phyloP scores from a whole-genome alignment of 352 stramenopile species.

The Globisporangium barbulae region DNA sequence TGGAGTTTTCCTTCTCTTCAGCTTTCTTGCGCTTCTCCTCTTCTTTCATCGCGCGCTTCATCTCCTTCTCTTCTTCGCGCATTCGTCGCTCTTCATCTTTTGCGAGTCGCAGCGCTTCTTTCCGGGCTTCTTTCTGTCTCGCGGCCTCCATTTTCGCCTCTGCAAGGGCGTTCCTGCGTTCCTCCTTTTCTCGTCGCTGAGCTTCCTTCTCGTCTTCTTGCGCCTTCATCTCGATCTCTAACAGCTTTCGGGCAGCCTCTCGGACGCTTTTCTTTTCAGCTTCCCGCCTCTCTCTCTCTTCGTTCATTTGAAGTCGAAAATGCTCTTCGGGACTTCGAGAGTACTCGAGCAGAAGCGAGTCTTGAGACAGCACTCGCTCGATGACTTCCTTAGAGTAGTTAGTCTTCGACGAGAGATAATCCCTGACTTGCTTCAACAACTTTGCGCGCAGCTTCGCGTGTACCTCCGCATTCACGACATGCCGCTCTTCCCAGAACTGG shows the following conservation, averaged over 20 bases:
- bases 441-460: conserved; percentile 58
- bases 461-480: conserved; percentile 54
- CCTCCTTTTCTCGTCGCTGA: conserved; percentile 59
- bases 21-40: conserved; percentile 70
- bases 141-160: conserved; percentile 59
- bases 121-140: conserved; percentile 62
- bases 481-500: conserved; percentile 83
- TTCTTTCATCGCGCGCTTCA: conserved; percentile 62
- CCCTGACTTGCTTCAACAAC: conserved; percentile 55
- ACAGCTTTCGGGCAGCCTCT: conserved; percentile 58
- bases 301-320: conserved; percentile 25
- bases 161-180: conserved; percentile 66
- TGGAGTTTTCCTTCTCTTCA: conserved; percentile 66
- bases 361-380: conserved; percentile 37
- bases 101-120: conserved; percentile 53
- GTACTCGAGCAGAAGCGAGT: conserved; percentile 41
- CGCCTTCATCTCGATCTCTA: conserved; percentile 77
- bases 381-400: conserved; percentile 40
- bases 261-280: conserved; percentile 69
- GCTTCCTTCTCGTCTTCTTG: conserved; percentile 75
- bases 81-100: conserved; percentile 69
- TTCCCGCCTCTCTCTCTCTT: conserved; percentile 55
- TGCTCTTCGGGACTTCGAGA: conserved; percentile 41
- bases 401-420: conserved; percentile 30
- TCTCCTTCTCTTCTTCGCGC: conserved; percentile 67